Evolutionary conservation across 495 filamentous ascomycete species (phyloP).

Genomic region (Clavariopsis aquatica): DNA sequence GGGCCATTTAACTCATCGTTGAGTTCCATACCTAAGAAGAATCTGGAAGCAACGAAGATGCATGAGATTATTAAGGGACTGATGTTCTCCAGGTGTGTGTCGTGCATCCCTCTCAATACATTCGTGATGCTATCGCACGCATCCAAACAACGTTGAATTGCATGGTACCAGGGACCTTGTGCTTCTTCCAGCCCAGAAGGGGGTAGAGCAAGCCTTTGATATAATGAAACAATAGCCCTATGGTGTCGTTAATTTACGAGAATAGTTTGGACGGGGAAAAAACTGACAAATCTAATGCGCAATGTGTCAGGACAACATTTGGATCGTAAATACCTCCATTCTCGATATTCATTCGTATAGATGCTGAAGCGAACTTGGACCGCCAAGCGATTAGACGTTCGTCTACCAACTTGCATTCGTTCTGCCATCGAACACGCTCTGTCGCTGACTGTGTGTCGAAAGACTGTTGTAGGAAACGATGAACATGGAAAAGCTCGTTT

Average conservation of each 20-base stretch:
- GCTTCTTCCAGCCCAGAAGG: slow-evolving; percentile 30
- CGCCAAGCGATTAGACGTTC: slow-evolving; percentile 42
- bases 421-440: slow-evolving; percentile 41
- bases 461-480: slow-evolving; percentile 41
- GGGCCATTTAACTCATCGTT: not conserved
- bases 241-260: not conserved
- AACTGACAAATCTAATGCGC: slow-evolving; percentile 30
- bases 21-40: slow-evolving; percentile 35
- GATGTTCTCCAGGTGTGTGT: slow-evolving; percentile 41
- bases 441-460: slow-evolving; percentile 37
- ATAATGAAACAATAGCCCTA: slow-evolving; percentile 41
- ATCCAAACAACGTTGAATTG: slow-evolving; percentile 43
- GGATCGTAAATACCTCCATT: slow-evolving; percentile 29
- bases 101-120: slow-evolving; percentile 34
- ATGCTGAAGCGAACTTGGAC: slow-evolving; percentile 28
- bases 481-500: slow-evolving; percentile 41
- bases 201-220: slow-evolving; percentile 36
- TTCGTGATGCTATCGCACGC: slow-evolving; percentile 42
- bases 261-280: not conserved
- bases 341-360: slow-evolving; percentile 19
- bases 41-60: slow-evolving; percentile 43
- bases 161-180: slow-evolving; percentile 40
- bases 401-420: slow-evolving; percentile 39
- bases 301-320: slow-evolving; percentile 35
- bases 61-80: slow-evolving; percentile 42